phyloP scores from a whole-genome alignment of 331 rosid species.

The Telfairia occidentalis region DNA sequence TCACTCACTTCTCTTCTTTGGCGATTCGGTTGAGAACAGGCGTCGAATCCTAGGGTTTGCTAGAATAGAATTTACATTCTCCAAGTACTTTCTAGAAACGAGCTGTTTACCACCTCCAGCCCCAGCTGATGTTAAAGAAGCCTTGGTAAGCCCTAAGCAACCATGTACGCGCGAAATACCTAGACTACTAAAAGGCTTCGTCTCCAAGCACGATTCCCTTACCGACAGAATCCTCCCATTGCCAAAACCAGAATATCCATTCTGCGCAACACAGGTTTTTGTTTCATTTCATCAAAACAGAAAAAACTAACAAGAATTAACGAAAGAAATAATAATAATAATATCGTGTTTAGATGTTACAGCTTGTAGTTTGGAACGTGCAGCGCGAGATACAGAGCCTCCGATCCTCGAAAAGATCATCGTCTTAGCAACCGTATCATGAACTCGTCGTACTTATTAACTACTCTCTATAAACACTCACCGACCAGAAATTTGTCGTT shows the following conservation, averaged over 20 bases:
- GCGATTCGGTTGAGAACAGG: constrained; percentile 16
- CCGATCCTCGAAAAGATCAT: constrained; percentile 29
- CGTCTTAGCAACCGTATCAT: background rate
- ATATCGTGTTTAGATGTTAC: background rate
- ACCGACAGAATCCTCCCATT: constrained; percentile 8
- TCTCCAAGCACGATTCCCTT: background rate
- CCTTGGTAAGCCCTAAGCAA: constrained; percentile 14
- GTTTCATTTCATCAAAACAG: background rate
- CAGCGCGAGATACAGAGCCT: constrained; percentile 18
- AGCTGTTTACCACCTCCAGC: constrained; percentile 23
- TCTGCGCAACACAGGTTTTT: constrained; percentile 6
- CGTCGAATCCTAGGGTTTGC: constrained; percentile 20
- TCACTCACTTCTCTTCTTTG: constrained; percentile 17
- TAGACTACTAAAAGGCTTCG: background rate
- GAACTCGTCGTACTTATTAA: background rate
- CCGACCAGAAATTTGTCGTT: background rate
- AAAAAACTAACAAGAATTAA: background rate
- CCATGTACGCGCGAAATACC: constrained; percentile 11
- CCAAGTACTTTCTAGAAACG: constrained; percentile 7
- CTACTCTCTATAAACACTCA: background rate
- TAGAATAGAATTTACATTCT: constrained; percentile 13
- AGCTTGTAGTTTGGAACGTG: constrained; percentile 10
- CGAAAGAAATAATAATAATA: background rate
- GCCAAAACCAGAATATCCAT: constrained; percentile 5
- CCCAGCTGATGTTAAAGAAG: constrained; percentile 10